Percentiles rank a stretch among this genome's conserved stretches.
Evolutionary conservation across 257 asterid genomes (phyloP).

Genomic region (Scutellaria barbata): DNA sequence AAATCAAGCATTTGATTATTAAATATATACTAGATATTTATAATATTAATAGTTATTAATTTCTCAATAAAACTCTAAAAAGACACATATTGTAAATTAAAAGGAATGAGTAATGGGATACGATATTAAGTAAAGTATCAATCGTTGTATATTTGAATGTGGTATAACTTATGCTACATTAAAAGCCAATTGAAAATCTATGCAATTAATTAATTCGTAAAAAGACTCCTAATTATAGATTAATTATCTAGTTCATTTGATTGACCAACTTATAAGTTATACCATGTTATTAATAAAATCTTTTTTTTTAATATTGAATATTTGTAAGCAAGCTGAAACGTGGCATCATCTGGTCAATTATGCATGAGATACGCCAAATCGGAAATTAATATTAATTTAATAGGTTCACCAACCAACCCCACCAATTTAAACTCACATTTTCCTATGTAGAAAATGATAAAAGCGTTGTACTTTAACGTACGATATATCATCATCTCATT

Average conservation of each 20-base stretch:
- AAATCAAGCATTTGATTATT: too few species aligned
- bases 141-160: too few species aligned
- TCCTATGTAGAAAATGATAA: conserved; percentile 21
- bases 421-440: conserved; percentile 24
- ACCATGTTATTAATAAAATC: neutral
- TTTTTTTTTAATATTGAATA: neutral
- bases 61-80: too few species aligned
- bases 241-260: neutral
- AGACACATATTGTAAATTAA: too few species aligned
- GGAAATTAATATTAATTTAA: conserved; percentile 28
- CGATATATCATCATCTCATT: conserved; percentile 34
- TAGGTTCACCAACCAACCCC: conserved; percentile 37
- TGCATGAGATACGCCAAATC: conserved; percentile 36
- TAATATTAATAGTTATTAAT: too few species aligned
- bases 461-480: conserved; percentile 44
- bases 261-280: too few species aligned
- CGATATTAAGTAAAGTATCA: too few species aligned
- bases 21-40: too few species aligned
- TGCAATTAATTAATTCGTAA: neutral
- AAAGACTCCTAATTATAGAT: neutral
- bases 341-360: conserved; percentile 33
- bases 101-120: too few species aligned
- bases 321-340: conserved; percentile 25
- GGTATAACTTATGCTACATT: too few species aligned
- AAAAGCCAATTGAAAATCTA: neutral